Evolutionary conservation across 805 yeast species (phyloP).

Genomic region (Candida arabinofermentans): DNA sequence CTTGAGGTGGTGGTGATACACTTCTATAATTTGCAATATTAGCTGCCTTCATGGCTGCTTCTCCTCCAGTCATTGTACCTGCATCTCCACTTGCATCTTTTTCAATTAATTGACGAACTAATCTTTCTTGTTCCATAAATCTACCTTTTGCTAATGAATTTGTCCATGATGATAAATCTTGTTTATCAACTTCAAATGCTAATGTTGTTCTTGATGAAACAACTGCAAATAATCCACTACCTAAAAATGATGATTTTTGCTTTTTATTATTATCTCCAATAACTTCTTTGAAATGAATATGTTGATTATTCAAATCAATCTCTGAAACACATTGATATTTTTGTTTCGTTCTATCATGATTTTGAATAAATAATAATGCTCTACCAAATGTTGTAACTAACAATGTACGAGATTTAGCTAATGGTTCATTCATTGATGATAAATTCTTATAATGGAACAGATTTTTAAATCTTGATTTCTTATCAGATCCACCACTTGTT

Average conservation of each 20-base stretch:
- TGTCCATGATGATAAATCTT: slow-evolving; percentile 56
- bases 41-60: slow-evolving; percentile 37
- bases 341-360: slow-evolving; percentile 30
- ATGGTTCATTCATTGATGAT: slow-evolving; percentile 11
- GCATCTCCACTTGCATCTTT: slow-evolving; percentile 29
- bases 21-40: slow-evolving; percentile 23
- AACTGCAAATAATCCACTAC: slow-evolving; percentile 51
- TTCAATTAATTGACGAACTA: slow-evolving; percentile 22
- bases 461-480: slow-evolving; percentile 25
- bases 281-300: slow-evolving; percentile 57
- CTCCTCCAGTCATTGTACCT: slow-evolving; percentile 30
- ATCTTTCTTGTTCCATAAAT: slow-evolving; percentile 43
- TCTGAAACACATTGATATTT: slow-evolving; percentile 50
- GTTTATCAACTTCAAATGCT: slow-evolving; percentile 51
- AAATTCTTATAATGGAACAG: slow-evolving; percentile 22
- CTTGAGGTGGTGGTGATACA: slow-evolving; percentile 16
- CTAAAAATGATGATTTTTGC: slow-evolving; percentile 32
- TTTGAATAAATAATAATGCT: slow-evolving; percentile 48
- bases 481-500: slow-evolving; percentile 8
- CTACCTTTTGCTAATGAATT: slow-evolving; percentile 47
- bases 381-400: slow-evolving; percentile 63
- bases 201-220: slow-evolving; percentile 52
- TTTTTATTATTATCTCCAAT: slow-evolving; percentile 37
- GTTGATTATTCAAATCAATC: slow-evolving; percentile 48
- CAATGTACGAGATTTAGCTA: slow-evolving; percentile 44